Conservation (phyloP, 2,329 filamentous ascomycete species). For the Leptographium flavum region DNA sequence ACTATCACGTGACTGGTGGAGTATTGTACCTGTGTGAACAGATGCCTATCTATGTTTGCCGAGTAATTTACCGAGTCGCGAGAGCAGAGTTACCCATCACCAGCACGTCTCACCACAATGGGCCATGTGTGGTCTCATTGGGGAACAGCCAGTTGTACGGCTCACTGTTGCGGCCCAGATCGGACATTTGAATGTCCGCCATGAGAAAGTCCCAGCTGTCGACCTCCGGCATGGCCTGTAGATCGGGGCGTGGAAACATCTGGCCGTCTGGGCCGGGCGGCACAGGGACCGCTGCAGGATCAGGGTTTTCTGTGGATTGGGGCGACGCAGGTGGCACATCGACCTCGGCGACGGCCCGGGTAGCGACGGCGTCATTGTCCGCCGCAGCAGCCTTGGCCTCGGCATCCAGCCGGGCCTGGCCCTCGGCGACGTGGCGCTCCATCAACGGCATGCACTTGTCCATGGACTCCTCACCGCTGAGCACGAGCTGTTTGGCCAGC, state of each 20-base stretch:
- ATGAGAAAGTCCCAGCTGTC: not conserved
- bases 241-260: not conserved
- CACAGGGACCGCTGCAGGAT: not conserved
- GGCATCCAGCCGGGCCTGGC: not conserved
- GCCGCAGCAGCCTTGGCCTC: not conserved
- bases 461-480: conserved; percentile 10
- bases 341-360: not conserved
- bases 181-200: not conserved
- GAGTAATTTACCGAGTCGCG: not conserved
- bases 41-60: no score
- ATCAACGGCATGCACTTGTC: conserved; percentile 14
- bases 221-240: not conserved
- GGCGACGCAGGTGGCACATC: not conserved
- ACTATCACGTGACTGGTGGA: no score
- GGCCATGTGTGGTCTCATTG: not conserved
- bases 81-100: not conserved
- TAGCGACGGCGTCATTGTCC: not conserved
- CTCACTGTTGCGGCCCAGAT: not conserved
- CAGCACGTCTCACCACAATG: not conserved
- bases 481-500: conserved; percentile 1
- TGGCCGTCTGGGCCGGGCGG: no score
- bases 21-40: no score
- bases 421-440: conserved; percentile 7
- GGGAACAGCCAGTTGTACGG: not conserved
- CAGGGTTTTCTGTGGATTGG: no score